phyloP scores from a whole-genome alignment of 2,329 filamentous ascomycete genomes.

The Colletotrichum endophyticum region DNA sequence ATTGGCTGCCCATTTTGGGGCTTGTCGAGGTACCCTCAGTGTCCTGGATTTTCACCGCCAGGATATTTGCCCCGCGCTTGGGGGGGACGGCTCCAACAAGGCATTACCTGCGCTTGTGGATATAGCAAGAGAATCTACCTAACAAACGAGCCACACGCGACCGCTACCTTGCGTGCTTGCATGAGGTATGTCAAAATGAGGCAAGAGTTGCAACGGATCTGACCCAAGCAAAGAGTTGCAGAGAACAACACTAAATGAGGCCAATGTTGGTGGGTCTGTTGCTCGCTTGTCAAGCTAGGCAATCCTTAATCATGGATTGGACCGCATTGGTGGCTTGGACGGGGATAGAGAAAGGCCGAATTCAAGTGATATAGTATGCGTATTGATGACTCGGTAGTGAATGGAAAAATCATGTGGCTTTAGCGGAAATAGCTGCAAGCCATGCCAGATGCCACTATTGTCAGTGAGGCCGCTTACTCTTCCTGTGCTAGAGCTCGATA shows the following conservation, averaged over 20 bases:
- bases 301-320: neutral
- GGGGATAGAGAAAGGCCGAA: neutral
- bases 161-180: neutral
- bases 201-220: neutral
- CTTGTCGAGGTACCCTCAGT: neutral
- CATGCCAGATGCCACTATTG: neutral
- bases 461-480: neutral
- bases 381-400: neutral
- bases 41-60: constrained; percentile 10
- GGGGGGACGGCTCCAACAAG: neutral
- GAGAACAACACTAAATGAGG: neutral
- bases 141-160: neutral
- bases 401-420: neutral
- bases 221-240: neutral
- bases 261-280: neutral
- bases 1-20: neutral
- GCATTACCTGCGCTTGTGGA: neutral
- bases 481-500: neutral
- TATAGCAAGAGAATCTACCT: neutral
- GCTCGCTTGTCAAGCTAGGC: neutral
- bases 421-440: neutral
- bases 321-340: neutral
- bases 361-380: neutral
- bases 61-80: neutral
- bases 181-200: neutral